Conservation (phyloP, 805 yeast genomes). For the Kluyveromyces siamensis region DNA sequence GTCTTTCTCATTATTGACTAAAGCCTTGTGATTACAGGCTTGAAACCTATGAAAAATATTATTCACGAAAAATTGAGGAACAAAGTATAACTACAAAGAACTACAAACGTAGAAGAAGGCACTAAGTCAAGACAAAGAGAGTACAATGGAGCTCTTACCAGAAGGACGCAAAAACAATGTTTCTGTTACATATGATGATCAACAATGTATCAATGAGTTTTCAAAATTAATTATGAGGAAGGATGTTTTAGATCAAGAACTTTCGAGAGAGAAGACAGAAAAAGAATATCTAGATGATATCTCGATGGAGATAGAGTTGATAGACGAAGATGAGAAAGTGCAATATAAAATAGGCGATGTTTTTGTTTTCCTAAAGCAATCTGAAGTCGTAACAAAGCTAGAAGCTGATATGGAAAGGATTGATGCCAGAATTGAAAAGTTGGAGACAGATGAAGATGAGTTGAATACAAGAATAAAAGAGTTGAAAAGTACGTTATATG, state of each 20-base stretch:
- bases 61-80: too few relatives aligned
- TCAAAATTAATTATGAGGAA: constrained; percentile 71
- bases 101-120: background rate
- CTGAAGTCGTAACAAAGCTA: constrained; percentile 56
- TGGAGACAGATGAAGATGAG: constrained; percentile 40
- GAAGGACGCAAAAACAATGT: constrained; percentile 34
- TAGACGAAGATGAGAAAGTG: constrained; percentile 65
- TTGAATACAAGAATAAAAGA: constrained; percentile 46
- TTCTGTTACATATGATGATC: constrained; percentile 53
- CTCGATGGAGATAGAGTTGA: constrained; percentile 71
- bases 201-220: constrained; percentile 79
- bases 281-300: constrained; percentile 87
- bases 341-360: constrained; percentile 75
- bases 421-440: constrained; percentile 38
- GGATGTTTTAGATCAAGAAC: constrained; percentile 44
- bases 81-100: background rate
- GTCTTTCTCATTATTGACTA: background rate
- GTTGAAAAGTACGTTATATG: constrained; percentile 69
- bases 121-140: background rate
- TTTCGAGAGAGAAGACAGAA: constrained; percentile 48
- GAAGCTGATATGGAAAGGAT: constrained; percentile 52
- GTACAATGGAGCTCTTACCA: constrained; percentile 28
- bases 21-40: background rate
- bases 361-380: constrained; percentile 61
- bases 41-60: background rate